Percentiles rank a stretch among this genome's conserved stretches.
These are phyloP conservation scores for Ogataea sp. DNA, from an alignment of 805 yeast species.

Conservation along the genomic window DNA sequence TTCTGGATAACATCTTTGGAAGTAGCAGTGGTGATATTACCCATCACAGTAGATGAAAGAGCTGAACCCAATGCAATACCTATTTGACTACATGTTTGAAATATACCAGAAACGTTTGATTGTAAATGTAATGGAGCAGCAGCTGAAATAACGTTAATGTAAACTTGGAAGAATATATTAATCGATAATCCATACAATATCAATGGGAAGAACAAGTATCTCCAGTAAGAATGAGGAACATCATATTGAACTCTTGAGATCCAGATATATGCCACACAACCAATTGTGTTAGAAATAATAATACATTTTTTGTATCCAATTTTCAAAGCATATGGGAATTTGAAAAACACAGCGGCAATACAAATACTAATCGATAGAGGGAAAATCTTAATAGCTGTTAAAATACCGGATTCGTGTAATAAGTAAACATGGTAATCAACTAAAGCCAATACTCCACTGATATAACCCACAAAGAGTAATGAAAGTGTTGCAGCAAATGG, in stretches of 20 bases:
- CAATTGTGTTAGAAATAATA: constrained; percentile 6
- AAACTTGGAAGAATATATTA: constrained; percentile 27
- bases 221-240: constrained; percentile 13
- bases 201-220: constrained; percentile 16
- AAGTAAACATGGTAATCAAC: constrained; percentile 20
- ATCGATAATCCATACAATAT: constrained; percentile 11
- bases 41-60: background rate
- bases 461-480: constrained; percentile 1
- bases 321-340: constrained; percentile 5
- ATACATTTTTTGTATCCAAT: constrained; percentile 16
- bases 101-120: background rate
- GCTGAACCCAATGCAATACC: constrained; percentile 1
- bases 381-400: constrained; percentile 28
- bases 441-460: constrained; percentile 3
- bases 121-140: constrained; percentile 4
- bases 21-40: background rate
- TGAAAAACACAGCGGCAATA: constrained; percentile 18
- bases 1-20: constrained; percentile 1
- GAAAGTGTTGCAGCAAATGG: constrained; percentile 7
- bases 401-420: constrained; percentile 21
- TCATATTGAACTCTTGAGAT: constrained; percentile 10
- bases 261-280: constrained; percentile 12
- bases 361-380: constrained; percentile 26
- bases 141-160: constrained; percentile 21
- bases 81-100: background rate